phyloP scores from a whole-genome alignment of 148 eudicot genomes.

The Silene latifolia region DNA sequence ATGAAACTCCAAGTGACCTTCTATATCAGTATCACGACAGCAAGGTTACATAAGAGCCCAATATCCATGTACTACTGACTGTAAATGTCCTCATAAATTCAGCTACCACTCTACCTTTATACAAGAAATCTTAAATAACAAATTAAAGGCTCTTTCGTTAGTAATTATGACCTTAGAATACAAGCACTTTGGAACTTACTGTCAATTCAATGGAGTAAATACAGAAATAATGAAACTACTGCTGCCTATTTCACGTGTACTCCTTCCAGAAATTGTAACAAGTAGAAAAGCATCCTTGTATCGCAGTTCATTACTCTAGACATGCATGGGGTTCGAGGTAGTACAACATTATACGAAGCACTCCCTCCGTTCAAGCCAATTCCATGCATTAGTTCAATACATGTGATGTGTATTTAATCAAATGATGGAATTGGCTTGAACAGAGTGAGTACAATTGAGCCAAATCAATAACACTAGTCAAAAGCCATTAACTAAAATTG shows the following conservation, averaged over 20 bases:
- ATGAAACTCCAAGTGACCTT: not conserved
- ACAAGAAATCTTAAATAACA: not conserved
- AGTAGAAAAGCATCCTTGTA: too few species aligned
- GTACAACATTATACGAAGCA: not conserved
- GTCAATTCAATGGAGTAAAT: not conserved
- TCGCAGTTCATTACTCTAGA: not conserved
- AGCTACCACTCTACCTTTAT: not conserved
- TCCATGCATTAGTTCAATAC: too few species aligned
- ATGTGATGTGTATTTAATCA: too few species aligned
- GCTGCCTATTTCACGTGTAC: not conserved
- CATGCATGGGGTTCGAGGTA: not conserved
- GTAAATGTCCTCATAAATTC: not conserved
- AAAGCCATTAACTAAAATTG: too few species aligned
- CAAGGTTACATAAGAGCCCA: not conserved
- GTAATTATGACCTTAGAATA: too few species aligned
- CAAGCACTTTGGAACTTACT: not conserved
- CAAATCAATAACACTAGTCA: not conserved
- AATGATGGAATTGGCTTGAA: too few species aligned
- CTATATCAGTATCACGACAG: not conserved
- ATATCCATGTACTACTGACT: not conserved
- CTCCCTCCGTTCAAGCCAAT: too few species aligned
- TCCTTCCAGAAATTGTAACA: too few species aligned
- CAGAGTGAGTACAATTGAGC: not conserved
- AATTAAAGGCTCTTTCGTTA: not conserved
- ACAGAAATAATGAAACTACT: not conserved